These are phyloP conservation scores for Clarkia xantiana DNA, from an alignment of 345 rosid species.

Conservation along the genomic window DNA sequence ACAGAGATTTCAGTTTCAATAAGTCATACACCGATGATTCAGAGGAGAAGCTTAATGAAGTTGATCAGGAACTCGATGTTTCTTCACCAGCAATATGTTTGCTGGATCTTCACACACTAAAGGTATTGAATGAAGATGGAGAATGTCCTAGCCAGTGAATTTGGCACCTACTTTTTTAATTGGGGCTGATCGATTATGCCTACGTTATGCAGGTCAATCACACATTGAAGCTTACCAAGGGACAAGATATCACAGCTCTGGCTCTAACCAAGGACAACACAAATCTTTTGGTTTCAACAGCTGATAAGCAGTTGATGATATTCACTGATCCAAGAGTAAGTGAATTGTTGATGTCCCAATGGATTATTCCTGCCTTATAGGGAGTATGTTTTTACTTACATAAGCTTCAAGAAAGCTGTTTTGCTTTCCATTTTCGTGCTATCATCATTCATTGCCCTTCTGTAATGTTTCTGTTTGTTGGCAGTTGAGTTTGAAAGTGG, in stretches of 20 bases:
- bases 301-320: slow-evolving; percentile 72
- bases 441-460: neutral
- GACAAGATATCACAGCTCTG: slow-evolving; percentile 76
- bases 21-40: slow-evolving; percentile 20
- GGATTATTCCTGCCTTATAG: too few species aligned
- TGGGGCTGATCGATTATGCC: too few species aligned
- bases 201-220: slow-evolving; percentile 51
- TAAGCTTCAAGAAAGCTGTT: neutral
- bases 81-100: slow-evolving; percentile 72
- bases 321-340: slow-evolving; percentile 96
- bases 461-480: slow-evolving; percentile 7
- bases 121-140: slow-evolving; percentile 30
- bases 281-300: slow-evolving; percentile 84
- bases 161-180: too few species aligned
- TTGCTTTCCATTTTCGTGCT: neutral
- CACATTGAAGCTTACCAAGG: slow-evolving; percentile 48
- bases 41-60: slow-evolving; percentile 22
- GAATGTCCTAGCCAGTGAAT: too few species aligned
- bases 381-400: neutral
- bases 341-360: slow-evolving; percentile 1
- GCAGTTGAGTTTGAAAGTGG: slow-evolving; percentile 86
- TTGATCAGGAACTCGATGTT: slow-evolving; percentile 30
- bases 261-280: slow-evolving; percentile 71
- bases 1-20: slow-evolving; percentile 14
- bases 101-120: slow-evolving; percentile 56